A percentile compares a stretch with the other conserved stretches of the same genome.
These are phyloP conservation scores for Maudiozyma barnettii DNA, from an alignment of 805 yeast species.

Conservation along the genomic window DNA sequence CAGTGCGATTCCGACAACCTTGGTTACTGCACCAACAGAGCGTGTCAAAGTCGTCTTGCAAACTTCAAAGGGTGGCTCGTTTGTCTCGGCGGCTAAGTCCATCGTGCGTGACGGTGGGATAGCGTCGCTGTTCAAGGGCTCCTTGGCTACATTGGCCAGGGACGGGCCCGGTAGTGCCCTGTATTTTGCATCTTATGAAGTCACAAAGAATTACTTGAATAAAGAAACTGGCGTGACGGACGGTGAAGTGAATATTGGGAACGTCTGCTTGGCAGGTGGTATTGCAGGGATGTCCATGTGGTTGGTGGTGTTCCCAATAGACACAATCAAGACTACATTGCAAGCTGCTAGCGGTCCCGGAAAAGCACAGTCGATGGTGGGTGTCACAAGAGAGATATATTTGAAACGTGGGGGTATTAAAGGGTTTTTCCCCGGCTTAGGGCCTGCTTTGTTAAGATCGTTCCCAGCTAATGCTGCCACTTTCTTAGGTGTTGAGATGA, in stretches of 20 bases:
- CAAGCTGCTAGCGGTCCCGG: conserved; percentile 31
- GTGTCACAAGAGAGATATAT: conserved; percentile 63
- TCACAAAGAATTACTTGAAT: conserved; percentile 55
- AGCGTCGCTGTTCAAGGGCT: conserved; percentile 79
- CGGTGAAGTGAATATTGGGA: conserved; percentile 54
- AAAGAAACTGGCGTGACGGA: conserved; percentile 13
- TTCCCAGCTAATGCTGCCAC: conserved; percentile 99
- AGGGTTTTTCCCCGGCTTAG: conserved; percentile 95
- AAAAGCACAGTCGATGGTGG: conserved; percentile 40
- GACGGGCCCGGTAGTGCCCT: conserved; percentile 97
- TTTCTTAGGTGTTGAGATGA: conserved; percentile 87
- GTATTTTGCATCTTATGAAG: conserved; percentile 91
- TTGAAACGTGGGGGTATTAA: conserved; percentile 60
- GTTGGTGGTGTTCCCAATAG: conserved; percentile 91
- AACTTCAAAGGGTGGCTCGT: conserved; percentile 37
- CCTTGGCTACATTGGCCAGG: conserved; percentile 84
- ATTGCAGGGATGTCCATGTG: conserved; percentile 96
- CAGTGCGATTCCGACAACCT: conserved; percentile 89
- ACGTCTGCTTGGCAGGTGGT: conserved; percentile 87
- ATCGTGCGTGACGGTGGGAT: conserved; percentile 76
- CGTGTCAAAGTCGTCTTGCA: conserved; percentile 92
- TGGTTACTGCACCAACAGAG: conserved; percentile 96
- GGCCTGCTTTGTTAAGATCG: conserved; percentile 87
- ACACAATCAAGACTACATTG: conserved; percentile 63
- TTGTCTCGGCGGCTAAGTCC: conserved; percentile 42